These are phyloP conservation scores for Pseudovirgaria hyperparasitica DNA, from an alignment of 2,329 filamentous ascomycete species.

Conservation along the genomic window DNA sequence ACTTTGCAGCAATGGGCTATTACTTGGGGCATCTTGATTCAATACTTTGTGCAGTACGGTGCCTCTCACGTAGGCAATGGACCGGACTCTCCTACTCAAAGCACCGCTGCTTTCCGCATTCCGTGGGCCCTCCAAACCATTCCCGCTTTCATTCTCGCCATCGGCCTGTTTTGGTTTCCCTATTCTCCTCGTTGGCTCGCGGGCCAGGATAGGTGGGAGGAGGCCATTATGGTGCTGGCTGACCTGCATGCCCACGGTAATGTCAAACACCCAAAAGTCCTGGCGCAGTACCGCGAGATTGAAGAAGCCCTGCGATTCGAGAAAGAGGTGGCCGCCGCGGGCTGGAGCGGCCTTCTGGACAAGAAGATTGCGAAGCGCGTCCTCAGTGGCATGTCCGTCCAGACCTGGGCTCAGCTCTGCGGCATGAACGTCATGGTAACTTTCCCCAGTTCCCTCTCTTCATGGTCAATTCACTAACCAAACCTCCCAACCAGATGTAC, in stretches of 20 bases:
- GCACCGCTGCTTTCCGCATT: conserved; percentile 43
- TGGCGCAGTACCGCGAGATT: conserved; percentile 45
- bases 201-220: conserved; percentile 46
- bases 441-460: neutral
- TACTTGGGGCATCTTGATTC: conserved; percentile 51
- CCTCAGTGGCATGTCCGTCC: conserved; percentile 36
- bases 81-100: conserved; percentile 22
- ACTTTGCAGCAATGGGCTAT: conserved; percentile 53
- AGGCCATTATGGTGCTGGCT: conserved; percentile 30
- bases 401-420: conserved; percentile 43
- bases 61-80: conserved; percentile 34
- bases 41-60: conserved; percentile 49
- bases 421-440: conserved; percentile 47
- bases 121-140: conserved; percentile 48
- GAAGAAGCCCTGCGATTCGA: conserved; percentile 36
- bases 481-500: conserved; percentile 1
- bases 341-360: conserved; percentile 31
- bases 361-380: conserved; percentile 38
- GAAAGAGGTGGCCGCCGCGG: conserved; percentile 30
- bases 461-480: neutral
- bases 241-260: conserved; percentile 41
- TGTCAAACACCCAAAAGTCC: conserved; percentile 38
- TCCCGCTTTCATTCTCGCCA: conserved; percentile 23
- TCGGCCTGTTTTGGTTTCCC: conserved; percentile 43
- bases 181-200: conserved; percentile 54